Base-by-base conservation (phyloP, 371 early-diverging fungal species). In the Conidiobolus incongruus region DNA sequence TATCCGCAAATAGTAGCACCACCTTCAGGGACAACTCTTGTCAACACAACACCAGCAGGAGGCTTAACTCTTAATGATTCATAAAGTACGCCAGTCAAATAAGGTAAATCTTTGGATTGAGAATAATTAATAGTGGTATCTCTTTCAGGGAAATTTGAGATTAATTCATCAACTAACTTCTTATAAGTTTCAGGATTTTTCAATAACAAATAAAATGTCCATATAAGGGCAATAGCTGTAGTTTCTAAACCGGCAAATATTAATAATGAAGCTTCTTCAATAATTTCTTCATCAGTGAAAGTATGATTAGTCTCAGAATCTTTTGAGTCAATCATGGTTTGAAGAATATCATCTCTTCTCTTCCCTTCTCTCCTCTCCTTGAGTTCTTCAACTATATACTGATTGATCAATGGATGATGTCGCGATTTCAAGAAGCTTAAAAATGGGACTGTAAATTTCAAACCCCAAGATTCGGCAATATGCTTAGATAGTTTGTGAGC, bases 1-100 rank as follows among this genome's bases (percentile, higher is more conserved):
- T 53, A 48, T 3, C 47, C 52, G 23, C 40, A 40, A 11, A 55
- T 29, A 0, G 37, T 53, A 1, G 42, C 30, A 4, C 65, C 65
- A 0, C 40, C 46, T 13, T 44, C 20, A 0, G 63, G 60, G 3
- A 48, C 46, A 1, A 41, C 36, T 29, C 65, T 51, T 1, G 50
- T 48, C 3, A 62, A 23, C 17, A 37, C 19, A 13, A 20, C 38
- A 26, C 31, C 30, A 19, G 45, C 26, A 12, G 26, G 35, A 12
- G 36, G 36, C 7, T 21, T 35, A 6, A 45, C 4, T 26, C 45
- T 12, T 37, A 45, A 35, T 28, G 28, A 4, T 45, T 45, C 45
- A 26, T 45, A 19, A 13, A 45, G 16, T 2, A 36, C 45, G 2
- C 37, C 45, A 13, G 35, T 38, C 4, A 45, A 16, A 28, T 37